phyloP scores from a whole-genome alignment of 345 rosid species.

The Camelina hispida region DNA sequence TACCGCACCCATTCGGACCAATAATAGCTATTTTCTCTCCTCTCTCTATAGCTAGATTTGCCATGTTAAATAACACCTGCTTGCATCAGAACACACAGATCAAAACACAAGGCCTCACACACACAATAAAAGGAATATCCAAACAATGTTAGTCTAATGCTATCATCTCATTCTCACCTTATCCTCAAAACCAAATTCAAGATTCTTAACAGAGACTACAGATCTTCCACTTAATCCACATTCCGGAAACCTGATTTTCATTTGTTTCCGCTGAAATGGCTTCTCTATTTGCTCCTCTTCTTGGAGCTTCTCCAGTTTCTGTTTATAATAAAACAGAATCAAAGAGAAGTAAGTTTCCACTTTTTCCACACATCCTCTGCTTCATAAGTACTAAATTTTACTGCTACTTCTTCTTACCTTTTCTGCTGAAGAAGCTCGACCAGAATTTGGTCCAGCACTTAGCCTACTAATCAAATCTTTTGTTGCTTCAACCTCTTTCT shows the following conservation, averaged over 20 bases:
- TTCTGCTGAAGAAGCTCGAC: constrained; percentile 94
- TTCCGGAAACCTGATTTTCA: constrained; percentile 91
- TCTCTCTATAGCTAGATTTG: constrained; percentile 68
- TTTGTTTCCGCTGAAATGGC: constrained; percentile 84
- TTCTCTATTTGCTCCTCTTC: constrained; percentile 76
- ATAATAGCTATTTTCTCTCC: constrained; percentile 86
- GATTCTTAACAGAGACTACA: constrained; percentile 67
- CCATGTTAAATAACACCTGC: constrained; percentile 67
- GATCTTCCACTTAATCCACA: constrained; percentile 83
- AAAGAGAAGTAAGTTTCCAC: constrained; percentile 4
- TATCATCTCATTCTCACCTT: constrained; percentile 64
- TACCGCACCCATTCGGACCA: constrained; percentile 97
- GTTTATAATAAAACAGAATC: constrained; percentile 27
- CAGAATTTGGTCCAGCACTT: constrained; percentile 82
- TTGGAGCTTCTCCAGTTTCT: constrained; percentile 84
- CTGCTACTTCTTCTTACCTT: constrained; percentile 50
- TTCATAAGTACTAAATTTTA: background rate
- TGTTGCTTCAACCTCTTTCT: constrained; percentile 83
- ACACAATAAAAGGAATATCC: background rate
- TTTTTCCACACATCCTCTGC: background rate
- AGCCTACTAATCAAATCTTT: constrained; percentile 74
- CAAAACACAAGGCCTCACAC: constrained; percentile 20
- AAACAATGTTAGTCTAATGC: background rate
- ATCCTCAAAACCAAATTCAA: constrained; percentile 73
- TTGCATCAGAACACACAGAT: constrained; percentile 19